phyloP scores from a whole-genome alignment of 768 basidiomycete species.

The Trichaptum fuscoviolaceum region DNA sequence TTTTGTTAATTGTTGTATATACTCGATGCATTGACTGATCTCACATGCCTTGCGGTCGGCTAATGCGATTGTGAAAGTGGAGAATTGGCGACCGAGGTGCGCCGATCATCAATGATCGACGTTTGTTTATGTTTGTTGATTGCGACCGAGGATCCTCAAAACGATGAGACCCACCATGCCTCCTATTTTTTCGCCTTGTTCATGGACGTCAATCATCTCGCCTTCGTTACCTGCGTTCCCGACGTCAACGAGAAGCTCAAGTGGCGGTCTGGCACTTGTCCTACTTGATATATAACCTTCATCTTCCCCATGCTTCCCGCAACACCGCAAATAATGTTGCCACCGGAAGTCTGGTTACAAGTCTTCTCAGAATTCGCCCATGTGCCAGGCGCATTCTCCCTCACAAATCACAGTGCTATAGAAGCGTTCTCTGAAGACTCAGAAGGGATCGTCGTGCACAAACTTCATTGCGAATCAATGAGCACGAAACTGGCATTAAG shows the following conservation, averaged over 20 bases:
- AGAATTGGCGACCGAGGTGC: no score
- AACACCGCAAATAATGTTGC: neutral
- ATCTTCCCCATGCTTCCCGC: neutral
- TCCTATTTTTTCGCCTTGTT: neutral
- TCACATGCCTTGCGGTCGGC: neutral
- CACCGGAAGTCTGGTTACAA: constrained; percentile 1
- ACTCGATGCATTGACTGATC: neutral
- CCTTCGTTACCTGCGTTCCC: neutral
- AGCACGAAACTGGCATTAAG: neutral
- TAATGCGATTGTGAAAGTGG: no score
- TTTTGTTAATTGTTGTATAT: neutral
- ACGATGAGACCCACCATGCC: no score
- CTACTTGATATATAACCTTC: neutral
- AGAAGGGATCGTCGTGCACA: neutral
- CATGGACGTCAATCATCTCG: neutral
- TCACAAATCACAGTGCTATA: neutral
- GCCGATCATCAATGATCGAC: neutral
- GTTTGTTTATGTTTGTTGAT: neutral
- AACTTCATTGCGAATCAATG: neutral
- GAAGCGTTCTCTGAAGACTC: constrained; percentile 3
- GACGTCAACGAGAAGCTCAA: neutral
- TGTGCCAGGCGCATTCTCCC: neutral
- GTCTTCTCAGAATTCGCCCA: neutral
- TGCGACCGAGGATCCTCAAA: neutral
- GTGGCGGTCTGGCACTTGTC: neutral